Base-by-base conservation (phyloP, 2,329 filamentous ascomycete species). In the Penicillium sp. region DNA sequence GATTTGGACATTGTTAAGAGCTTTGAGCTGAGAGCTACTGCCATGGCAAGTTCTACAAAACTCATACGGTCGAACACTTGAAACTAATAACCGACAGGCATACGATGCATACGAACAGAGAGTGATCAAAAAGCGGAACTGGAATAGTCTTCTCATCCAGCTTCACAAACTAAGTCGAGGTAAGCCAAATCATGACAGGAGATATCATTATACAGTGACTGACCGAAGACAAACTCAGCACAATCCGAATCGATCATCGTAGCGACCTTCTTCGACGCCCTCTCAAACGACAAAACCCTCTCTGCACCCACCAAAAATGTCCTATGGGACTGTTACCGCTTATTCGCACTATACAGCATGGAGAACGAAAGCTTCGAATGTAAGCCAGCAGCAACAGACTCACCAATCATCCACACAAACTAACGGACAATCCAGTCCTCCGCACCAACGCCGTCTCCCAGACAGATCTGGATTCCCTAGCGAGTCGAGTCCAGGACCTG, bases 221-320 rank as follows among this genome's bases (percentile, higher is more conserved):
- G 6, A 46, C 15, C 18, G 3, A 37, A 18, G 7, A 44, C 50
- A 21, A 54, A 8, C 2, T 21, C 18, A 64, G 78, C 78, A 6
- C 78, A 80, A 65, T 80, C 78, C 0, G 76, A 80, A 57, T 76
- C 75, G 3, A 76, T 82, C 25, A 72, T 81, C 1, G 73, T 80
- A 1, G 65, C 70, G 1, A 79, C 76, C 56, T 80, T 80, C 67
- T 72, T 75, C 65, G 67, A 71, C 16, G 73, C 78, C 5, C 54
- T 79, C 4, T 52, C 50, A 34, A 46, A 61, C 21, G 48, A 62
- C 57, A 32, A 45, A 46, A 31, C 65, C 70, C 35, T 77, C 65
- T 38, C 52, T 34, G 0, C 57, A 57, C 7, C 68, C 64, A n/a
- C 68, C 51, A 58, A 61, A 53, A 4, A 42, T 0, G 69, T 77